Conservation (phyloP, 2,329 filamentous ascomycete genomes). For the Fusarium continuum region DNA sequence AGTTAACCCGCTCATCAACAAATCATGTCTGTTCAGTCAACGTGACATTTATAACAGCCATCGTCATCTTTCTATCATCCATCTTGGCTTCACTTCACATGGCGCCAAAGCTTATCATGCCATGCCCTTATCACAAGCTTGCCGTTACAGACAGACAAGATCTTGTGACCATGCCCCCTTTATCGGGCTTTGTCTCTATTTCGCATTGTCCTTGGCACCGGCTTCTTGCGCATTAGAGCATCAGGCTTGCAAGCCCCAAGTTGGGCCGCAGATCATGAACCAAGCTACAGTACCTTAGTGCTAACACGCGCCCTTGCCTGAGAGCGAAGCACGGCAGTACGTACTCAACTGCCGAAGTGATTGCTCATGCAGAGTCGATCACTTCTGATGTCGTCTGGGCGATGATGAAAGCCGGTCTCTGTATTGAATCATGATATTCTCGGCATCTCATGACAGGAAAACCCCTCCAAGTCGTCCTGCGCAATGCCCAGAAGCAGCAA, state of each 20-base stretch:
- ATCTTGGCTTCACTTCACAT: background rate
- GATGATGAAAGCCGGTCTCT: background rate
- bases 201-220: background rate
- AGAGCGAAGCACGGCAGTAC: background rate
- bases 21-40: too few relatives aligned
- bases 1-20: too few relatives aligned
- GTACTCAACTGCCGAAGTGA: slow-evolving; percentile 20
- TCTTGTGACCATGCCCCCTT: slow-evolving; percentile 14
- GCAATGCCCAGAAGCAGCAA: background rate
- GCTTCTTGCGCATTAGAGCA: background rate
- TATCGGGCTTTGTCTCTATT: background rate
- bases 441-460: background rate
- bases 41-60: too few relatives aligned
- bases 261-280: slow-evolving; percentile 11
- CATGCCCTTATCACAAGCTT: slow-evolving; percentile 9
- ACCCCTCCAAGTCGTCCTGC: background rate
- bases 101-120: slow-evolving; percentile 22
- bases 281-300: background rate
- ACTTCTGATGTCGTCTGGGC: slow-evolving; percentile 4
- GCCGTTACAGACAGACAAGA: background rate
- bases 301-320: background rate
- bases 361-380: slow-evolving; percentile 12
- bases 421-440: background rate
- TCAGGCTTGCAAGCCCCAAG: slow-evolving; percentile 8
- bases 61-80: slow-evolving; percentile 22